Conservation (phyloP, 495 filamentous ascomycete genomes). For the Geoglossum glabrum region DNA sequence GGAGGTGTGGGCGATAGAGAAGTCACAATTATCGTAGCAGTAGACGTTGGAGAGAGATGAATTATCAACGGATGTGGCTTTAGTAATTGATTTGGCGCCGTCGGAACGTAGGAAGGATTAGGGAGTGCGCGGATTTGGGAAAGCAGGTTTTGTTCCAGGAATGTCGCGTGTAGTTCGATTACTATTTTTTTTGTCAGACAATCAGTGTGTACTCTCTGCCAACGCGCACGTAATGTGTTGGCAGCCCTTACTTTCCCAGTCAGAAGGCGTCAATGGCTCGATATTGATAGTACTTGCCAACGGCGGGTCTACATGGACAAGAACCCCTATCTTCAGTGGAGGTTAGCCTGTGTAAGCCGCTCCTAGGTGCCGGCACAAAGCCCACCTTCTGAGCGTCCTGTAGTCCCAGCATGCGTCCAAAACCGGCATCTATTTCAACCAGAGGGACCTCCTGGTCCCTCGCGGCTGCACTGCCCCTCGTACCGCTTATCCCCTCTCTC, state of each 20-base stretch:
- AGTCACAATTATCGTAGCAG: slow-evolving; percentile 71
- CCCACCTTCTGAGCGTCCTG: slow-evolving; percentile 67
- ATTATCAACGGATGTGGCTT: slow-evolving; percentile 65
- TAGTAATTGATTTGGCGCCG: slow-evolving; percentile 20
- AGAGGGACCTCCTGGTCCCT: slow-evolving; percentile 52
- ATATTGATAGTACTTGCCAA: slow-evolving; percentile 85
- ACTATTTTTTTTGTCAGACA: slow-evolving; percentile 25
- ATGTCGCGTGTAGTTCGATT: slow-evolving; percentile 88
- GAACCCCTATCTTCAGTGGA: slow-evolving; percentile 31
- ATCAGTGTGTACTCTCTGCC: neutral
- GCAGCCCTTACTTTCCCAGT: slow-evolving; percentile 62
- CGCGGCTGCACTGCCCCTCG: slow-evolving; percentile 24
- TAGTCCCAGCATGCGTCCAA: slow-evolving; percentile 64
- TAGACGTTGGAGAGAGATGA: slow-evolving; percentile 88
- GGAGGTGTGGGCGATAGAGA: slow-evolving; percentile 55
- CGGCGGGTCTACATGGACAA: slow-evolving; percentile 74
- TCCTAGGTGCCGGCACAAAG: slow-evolving; percentile 11
- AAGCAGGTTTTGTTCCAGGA: slow-evolving; percentile 81
- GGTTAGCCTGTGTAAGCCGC: slow-evolving; percentile 2
- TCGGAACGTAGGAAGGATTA: slow-evolving; percentile 46
- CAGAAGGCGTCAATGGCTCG: slow-evolving; percentile 79
- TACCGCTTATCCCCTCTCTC: slow-evolving; percentile 45
- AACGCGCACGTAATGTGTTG: neutral
- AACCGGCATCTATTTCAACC: slow-evolving; percentile 78
- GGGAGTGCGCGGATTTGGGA: slow-evolving; percentile 85